phyloP scores from a whole-genome alignment of 768 basidiomycete species.

The Amanita muscaria region DNA sequence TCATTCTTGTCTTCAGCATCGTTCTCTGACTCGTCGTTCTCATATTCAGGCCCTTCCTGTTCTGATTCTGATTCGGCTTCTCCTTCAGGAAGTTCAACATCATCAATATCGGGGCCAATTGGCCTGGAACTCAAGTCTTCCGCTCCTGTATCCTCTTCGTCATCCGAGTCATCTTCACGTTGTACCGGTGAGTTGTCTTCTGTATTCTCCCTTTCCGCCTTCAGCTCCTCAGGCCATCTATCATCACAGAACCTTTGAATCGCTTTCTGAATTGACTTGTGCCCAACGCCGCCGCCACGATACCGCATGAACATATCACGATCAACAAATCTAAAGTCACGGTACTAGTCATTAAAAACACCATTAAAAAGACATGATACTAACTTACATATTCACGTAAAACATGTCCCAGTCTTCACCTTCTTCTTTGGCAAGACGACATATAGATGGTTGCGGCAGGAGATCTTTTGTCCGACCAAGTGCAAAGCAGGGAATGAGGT shows the following conservation, averaged over 20 bases:
- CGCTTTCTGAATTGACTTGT: not conserved
- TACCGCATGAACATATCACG: too few relatives aligned
- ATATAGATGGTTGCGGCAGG: too few relatives aligned
- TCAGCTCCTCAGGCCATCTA: slow-evolving; percentile 9
- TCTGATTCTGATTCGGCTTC: too few relatives aligned
- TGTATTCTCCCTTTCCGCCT: not conserved
- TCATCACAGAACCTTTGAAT: not conserved
- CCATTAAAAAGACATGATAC: not conserved
- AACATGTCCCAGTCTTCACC: too few relatives aligned
- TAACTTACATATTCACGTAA: too few relatives aligned
- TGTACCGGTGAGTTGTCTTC: not conserved
- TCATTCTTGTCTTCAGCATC: not conserved
- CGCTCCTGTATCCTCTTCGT: too few relatives aligned
- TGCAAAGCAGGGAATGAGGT: not conserved
- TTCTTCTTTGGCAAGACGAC: too few relatives aligned
- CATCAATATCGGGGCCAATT: not conserved
- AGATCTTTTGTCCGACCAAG: not conserved
- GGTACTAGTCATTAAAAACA: not conserved
- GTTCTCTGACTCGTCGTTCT: too few relatives aligned
- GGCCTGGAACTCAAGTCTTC: too few relatives aligned
- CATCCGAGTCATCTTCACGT: not conserved
- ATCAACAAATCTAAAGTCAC: slow-evolving; percentile 12
- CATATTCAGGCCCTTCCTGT: too few relatives aligned
- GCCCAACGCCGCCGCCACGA: not conserved
- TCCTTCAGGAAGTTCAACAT: not conserved